Base-by-base conservation (phyloP, 192 early-diverging fungal species). In the Coemansia reversa region DNA sequence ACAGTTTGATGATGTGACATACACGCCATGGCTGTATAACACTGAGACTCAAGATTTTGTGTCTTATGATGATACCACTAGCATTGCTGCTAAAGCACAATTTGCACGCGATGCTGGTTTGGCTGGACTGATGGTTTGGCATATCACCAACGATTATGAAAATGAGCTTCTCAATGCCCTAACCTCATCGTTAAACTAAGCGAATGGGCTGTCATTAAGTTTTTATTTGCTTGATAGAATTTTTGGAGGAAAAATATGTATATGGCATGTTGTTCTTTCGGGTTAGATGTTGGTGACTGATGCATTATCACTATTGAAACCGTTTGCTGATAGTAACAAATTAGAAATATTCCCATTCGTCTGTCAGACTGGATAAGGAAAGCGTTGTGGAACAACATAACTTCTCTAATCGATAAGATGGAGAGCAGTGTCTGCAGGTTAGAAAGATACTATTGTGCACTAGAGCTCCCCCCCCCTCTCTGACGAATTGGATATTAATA, bases 21-120 rank as follows among this genome's bases (percentile, higher is more conserved):
- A 72, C 24, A 90, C 90, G 0, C 91, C 92, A 11, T 92, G 89
- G 88, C 45, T 94, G 33, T 91, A 85, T 72, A 90, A 90, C 56
- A 69, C 75, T 2, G 61, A 62, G 0, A 90, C 79, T 4, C 82
- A 59, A 24, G 67, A 75, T 30, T 90, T 87, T 67, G 84, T 93
- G 50, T 88, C 89, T 0, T 93, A 91, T 66, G 89, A 91, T 65
- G 70, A 81, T 28, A 66, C 85, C 0, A 29, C 81, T 11, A 73
- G 66, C 29, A 64, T 85, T 18, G 87, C 85, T 42, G 81, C 82
- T 0, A 76, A 86, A 54, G 81, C 76, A 52, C 81, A 81, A 22
- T 70, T 68, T 33, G 78, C 78, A 3, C 65, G 72, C 20, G 51
- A 66, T 2, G 33, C 19, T 35, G 76, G 78, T 1, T 65, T 93